Evolutionary conservation across 2,329 filamentous ascomycete species (phyloP).

Genomic region (Monosporascus sp.): DNA sequence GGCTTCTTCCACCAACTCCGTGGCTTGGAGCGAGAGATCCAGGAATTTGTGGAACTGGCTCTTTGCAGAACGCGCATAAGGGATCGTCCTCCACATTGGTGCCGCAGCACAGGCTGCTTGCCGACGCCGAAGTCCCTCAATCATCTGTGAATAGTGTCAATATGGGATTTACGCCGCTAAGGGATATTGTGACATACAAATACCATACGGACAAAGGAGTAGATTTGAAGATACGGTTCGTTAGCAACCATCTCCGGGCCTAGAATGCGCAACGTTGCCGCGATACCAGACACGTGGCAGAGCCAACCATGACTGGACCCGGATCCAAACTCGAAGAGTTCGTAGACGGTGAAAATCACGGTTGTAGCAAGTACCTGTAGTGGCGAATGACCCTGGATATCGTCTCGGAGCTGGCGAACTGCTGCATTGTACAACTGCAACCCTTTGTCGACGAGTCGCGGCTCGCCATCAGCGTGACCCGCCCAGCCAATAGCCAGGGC

Average conservation of each 20-base stretch:
- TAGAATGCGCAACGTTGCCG: constrained; percentile 9
- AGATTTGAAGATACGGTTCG: constrained; percentile 12
- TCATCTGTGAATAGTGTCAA: constrained; percentile 5
- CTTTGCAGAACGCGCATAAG: constrained; percentile 8
- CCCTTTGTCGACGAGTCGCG: constrained; percentile 11
- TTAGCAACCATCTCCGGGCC: constrained; percentile 11
- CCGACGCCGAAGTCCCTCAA: constrained; percentile 9
- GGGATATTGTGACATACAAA: constrained; percentile 9
- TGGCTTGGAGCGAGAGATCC: constrained; percentile 10
- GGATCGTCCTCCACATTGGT: constrained; percentile 9
- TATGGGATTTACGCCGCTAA: neutral
- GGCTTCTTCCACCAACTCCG: constrained; percentile 9
- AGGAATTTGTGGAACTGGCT: constrained; percentile 12
- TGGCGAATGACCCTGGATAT: constrained; percentile 7
- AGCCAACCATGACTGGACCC: constrained; percentile 12
- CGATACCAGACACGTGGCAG: constrained; percentile 13
- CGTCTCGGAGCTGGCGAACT: constrained; percentile 10
- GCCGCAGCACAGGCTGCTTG: constrained; percentile 10
- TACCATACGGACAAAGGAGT: constrained; percentile 11
- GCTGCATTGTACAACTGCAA: constrained; percentile 16
- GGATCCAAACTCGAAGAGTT: constrained; percentile 17
- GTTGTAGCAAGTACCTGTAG: constrained; percentile 13
- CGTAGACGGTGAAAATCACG: constrained; percentile 11
- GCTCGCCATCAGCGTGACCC: constrained; percentile 6
- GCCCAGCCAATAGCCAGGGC: constrained; percentile 18